These are phyloP conservation scores for Sodiomyces alkalinus DNA, from an alignment of 2,329 filamentous ascomycete genomes.

Conservation along the genomic window DNA sequence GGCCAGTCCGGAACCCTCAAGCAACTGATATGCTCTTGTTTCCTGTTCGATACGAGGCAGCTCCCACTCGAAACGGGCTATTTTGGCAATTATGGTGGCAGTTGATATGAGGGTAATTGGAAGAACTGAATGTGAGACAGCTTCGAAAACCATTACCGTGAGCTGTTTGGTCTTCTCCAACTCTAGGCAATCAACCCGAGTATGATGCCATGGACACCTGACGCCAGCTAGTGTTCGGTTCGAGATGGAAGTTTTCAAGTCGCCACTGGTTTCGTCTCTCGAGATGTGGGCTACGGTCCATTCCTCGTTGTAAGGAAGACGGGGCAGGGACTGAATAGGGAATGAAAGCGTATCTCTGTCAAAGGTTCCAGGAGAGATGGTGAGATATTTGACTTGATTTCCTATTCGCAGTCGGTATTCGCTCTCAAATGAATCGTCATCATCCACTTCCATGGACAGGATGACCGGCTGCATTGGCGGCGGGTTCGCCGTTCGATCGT, in stretches of 20 bases:
- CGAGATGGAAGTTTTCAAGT: conserved; percentile 12
- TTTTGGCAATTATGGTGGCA: conserved; percentile 13
- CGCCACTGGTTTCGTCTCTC: conserved; percentile 11
- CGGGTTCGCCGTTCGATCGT: conserved; percentile 7
- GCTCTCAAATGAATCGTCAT: conserved; percentile 10
- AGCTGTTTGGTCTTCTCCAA: conserved; percentile 13
- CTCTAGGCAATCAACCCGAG: conserved; percentile 11
- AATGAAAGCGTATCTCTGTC: conserved; percentile 12
- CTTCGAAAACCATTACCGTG: conserved; percentile 12
- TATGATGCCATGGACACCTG: conserved; percentile 12
- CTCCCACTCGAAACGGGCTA: conserved; percentile 18
- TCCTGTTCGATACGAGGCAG: conserved; percentile 16
- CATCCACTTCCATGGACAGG: conserved; percentile 9
- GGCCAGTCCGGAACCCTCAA: conserved; percentile 14
- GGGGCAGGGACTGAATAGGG: conserved; percentile 11
- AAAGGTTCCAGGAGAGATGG: conserved; percentile 12
- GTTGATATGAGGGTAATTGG: conserved; percentile 4
- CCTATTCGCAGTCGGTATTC: conserved; percentile 11
- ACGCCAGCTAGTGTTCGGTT: conserved; percentile 11
- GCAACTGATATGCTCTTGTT: conserved; percentile 13
- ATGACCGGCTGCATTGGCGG: conserved; percentile 9
- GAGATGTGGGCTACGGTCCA: conserved; percentile 13
- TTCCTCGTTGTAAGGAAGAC: conserved; percentile 11
- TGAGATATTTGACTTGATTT: conserved; percentile 12
- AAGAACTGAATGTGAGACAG: conserved; percentile 9